phyloP scores from a whole-genome alignment of 2,329 filamentous ascomycete genomes.

The Alternaria angustiovoidea region DNA sequence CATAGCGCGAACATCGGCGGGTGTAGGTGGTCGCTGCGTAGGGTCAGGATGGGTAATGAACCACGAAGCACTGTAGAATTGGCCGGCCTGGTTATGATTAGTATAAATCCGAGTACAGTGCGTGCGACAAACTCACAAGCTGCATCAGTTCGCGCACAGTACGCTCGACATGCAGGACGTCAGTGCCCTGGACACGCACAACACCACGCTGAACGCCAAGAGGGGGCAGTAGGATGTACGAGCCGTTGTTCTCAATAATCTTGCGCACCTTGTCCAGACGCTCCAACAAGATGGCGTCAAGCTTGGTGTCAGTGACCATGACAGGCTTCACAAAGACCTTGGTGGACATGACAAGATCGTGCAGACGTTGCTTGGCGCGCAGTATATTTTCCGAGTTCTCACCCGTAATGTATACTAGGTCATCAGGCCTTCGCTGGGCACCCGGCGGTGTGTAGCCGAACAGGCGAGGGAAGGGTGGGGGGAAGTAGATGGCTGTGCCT shows the following conservation, averaged over 20 bases:
- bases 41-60: slow-evolving; percentile 84
- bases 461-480: slow-evolving; percentile 88
- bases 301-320: slow-evolving; percentile 86
- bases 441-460: slow-evolving; percentile 89
- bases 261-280: slow-evolving; percentile 96
- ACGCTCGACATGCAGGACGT: slow-evolving; percentile 92
- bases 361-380: slow-evolving; percentile 88
- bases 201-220: slow-evolving; percentile 84
- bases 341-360: slow-evolving; percentile 81
- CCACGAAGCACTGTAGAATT: slow-evolving; percentile 98
- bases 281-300: slow-evolving; percentile 90
- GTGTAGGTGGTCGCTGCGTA: slow-evolving; percentile 66
- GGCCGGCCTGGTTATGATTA: slow-evolving; percentile 72
- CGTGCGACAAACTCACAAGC: slow-evolving; percentile 66
- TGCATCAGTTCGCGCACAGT: slow-evolving; percentile 97
- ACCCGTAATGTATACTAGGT: slow-evolving; percentile 95
- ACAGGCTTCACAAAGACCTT: slow-evolving; percentile 88
- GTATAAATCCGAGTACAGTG: slow-evolving; percentile 10
- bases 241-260: slow-evolving; percentile 96
- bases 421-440: slow-evolving; percentile 80
- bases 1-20: slow-evolving; percentile 83
- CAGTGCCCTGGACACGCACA: slow-evolving; percentile 89
- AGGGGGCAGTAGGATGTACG: slow-evolving; percentile 90
- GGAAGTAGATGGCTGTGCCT: slow-evolving; percentile 97
- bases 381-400: slow-evolving; percentile 84